Evolutionary conservation across 169 alveolate genomes (phyloP).

Genomic region (Eimeria necatrix): DNA sequence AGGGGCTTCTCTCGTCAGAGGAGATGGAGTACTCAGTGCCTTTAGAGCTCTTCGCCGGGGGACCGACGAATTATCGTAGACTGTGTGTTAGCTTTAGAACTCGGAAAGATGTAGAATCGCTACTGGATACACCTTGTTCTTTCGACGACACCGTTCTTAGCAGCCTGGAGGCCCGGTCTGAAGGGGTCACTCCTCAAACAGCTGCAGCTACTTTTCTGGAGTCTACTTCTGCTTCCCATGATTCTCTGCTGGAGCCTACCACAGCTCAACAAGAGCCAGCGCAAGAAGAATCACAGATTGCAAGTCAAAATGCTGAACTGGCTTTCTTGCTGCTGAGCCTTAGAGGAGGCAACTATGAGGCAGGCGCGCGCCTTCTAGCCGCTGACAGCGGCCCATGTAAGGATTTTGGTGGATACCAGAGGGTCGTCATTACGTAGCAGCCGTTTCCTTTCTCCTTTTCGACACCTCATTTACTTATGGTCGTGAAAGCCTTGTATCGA

Average conservation of each 20-base stretch:
- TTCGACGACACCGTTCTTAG: conserved; percentile 59
- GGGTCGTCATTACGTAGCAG: background rate
- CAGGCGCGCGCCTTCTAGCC: conserved; percentile 52
- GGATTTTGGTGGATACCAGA: background rate
- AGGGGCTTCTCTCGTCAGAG: conserved; percentile 41
- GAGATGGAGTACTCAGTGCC: conserved; percentile 37
- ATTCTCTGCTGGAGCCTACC: conserved; percentile 23
- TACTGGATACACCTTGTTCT: background rate
- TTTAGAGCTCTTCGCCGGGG: conserved; percentile 52
- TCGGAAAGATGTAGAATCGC: background rate
- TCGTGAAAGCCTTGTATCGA: background rate
- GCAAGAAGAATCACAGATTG: background rate
- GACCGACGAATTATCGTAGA: conserved; percentile 28
- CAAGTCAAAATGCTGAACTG: background rate
- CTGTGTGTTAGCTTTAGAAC: conserved; percentile 48
- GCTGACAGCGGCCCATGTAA: conserved; percentile 36
- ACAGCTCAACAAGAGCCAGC: background rate
- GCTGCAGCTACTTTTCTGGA: background rate
- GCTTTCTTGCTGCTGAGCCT: background rate
- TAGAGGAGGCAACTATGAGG: conserved; percentile 21
- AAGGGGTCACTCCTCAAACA: background rate
- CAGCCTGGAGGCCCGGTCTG: conserved; percentile 46
- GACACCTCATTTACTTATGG: background rate
- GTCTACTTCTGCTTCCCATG: background rate
- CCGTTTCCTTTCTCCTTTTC: background rate